phyloP scores from a whole-genome alignment of 2,329 filamentous ascomycete genomes.

The Penicillium sp. region DNA sequence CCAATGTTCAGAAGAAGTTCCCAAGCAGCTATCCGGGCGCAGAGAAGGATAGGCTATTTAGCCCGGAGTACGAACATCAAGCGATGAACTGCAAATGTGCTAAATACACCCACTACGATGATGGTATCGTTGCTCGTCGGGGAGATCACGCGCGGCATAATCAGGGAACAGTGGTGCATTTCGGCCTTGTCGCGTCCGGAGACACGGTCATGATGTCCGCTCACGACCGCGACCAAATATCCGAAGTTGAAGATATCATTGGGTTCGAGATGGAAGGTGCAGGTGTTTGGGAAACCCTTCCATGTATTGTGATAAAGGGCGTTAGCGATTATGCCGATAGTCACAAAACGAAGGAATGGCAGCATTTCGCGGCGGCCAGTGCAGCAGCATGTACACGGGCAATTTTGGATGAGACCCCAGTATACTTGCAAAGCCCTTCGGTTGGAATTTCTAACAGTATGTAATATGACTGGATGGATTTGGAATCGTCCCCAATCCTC shows the following conservation, averaged over 20 bases:
- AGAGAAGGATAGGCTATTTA: neutral
- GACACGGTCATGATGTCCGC: slow-evolving; percentile 34
- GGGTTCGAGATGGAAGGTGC: slow-evolving; percentile 11
- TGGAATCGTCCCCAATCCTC: neutral
- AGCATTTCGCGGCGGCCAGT: slow-evolving; percentile 37
- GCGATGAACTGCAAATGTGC: neutral
- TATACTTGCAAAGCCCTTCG: neutral
- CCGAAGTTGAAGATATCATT: neutral
- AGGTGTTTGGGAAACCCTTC: slow-evolving; percentile 26
- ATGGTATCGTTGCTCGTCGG: neutral
- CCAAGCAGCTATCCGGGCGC: neutral
- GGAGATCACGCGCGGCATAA: neutral
- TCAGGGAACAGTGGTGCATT: slow-evolving; percentile 27
- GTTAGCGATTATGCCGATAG: slow-evolving; percentile 49
- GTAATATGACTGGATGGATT: neutral
- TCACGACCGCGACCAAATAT: neutral
- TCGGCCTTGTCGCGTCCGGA: slow-evolving; percentile 38
- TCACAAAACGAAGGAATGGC: slow-evolving; percentile 45
- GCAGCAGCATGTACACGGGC: slow-evolving; percentile 32
- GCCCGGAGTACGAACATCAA: neutral
- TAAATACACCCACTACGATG: neutral
- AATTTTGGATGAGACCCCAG: neutral
- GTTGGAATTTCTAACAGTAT: neutral
- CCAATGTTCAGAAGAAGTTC: neutral
- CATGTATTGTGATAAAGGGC: slow-evolving; percentile 46